A percentile compares a stretch with the other conserved stretches of the same genome.
Conservation (phyloP, 208 protist genomes). For the Herpetomonas tarakana region DNA sequence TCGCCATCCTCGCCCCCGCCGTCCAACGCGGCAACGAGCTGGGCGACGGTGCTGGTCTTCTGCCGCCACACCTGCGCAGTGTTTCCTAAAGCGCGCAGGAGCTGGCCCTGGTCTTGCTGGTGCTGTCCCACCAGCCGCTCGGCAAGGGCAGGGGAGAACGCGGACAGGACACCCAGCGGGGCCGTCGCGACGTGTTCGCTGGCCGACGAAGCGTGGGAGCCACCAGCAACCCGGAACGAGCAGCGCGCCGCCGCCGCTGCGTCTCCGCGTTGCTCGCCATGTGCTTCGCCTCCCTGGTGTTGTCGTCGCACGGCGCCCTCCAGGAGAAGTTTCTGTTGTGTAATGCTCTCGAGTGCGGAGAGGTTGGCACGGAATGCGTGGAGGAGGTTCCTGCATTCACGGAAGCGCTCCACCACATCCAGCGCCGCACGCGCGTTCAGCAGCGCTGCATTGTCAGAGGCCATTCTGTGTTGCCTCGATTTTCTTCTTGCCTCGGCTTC, state of each 20-base stretch:
- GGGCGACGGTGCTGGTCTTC: slow-evolving; percentile 20
- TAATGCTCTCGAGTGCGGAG: slow-evolving; percentile 49
- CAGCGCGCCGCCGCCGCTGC: background rate
- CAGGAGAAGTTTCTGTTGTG: slow-evolving; percentile 33
- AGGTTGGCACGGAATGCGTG: slow-evolving; percentile 38
- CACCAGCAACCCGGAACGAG: background rate
- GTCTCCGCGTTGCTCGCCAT: slow-evolving; percentile 1
- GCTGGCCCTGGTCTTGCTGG: slow-evolving; percentile 38
- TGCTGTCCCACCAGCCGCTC: slow-evolving; percentile 60
- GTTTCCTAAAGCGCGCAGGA: slow-evolving; percentile 35
- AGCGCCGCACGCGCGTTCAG: slow-evolving; percentile 1
- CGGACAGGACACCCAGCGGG: slow-evolving; percentile 53
- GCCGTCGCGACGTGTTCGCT: slow-evolving; percentile 20
- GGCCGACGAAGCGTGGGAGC: slow-evolving; percentile 8
- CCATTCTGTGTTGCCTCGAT: background rate
- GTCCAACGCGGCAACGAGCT: slow-evolving; percentile 19
- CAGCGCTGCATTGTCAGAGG: background rate
- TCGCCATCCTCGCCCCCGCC: background rate
- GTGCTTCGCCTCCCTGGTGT: background rate
- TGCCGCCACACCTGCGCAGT: slow-evolving; percentile 41
- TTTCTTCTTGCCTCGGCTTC: background rate
- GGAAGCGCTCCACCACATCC: slow-evolving; percentile 50
- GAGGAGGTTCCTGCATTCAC: slow-evolving; percentile 64
- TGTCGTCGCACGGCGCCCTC: slow-evolving; percentile 38
- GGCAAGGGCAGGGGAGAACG: slow-evolving; percentile 27